Evolutionary conservation across 2,329 filamentous ascomycete genomes (phyloP).

Genomic region (Trichophaea hybrida): DNA sequence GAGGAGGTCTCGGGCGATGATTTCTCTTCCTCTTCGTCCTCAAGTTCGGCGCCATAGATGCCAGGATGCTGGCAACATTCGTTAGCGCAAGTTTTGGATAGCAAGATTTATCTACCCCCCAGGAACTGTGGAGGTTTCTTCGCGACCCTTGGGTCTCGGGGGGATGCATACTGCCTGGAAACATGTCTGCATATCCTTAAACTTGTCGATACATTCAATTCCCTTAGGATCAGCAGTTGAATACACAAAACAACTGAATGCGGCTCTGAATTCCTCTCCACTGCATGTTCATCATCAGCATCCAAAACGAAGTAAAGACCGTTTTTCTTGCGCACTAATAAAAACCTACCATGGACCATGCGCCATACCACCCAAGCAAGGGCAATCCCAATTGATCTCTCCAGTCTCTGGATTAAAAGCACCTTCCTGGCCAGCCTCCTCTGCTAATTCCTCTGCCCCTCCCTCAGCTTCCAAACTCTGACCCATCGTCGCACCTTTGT

Average conservation of each 20-base stretch:
- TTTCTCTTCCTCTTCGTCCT: slow-evolving; percentile 49
- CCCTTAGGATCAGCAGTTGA: slow-evolving; percentile 91
- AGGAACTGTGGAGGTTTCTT: not conserved
- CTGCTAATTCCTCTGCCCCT: slow-evolving; percentile 48
- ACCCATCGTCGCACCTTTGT: not conserved
- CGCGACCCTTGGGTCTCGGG: not conserved
- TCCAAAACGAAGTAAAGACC: not conserved
- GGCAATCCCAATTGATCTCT: slow-evolving; percentile 99
- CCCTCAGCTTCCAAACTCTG: slow-evolving; percentile 26
- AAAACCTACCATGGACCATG: slow-evolving; percentile 58
- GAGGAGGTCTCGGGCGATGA: too few species aligned
- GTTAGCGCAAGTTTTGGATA: not conserved
- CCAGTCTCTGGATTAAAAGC: slow-evolving; percentile 97
- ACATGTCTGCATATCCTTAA: slow-evolving; percentile 98
- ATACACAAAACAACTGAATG: slow-evolving; percentile 98
- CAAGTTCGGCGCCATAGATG: slow-evolving; percentile 77
- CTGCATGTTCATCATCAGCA: slow-evolving; percentile 5
- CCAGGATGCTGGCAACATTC: slow-evolving; percentile 52
- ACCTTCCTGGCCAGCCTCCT: slow-evolving; percentile 72
- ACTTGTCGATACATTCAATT: slow-evolving; percentile 93
- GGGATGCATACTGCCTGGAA: slow-evolving; percentile 48
- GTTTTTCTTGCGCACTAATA: not conserved
- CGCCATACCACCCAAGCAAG: slow-evolving; percentile 93
- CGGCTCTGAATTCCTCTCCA: slow-evolving; percentile 84
- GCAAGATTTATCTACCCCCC: not conserved